Conservation (phyloP, 148 eudicot species). For the Salicornia ramosissima region DNA sequence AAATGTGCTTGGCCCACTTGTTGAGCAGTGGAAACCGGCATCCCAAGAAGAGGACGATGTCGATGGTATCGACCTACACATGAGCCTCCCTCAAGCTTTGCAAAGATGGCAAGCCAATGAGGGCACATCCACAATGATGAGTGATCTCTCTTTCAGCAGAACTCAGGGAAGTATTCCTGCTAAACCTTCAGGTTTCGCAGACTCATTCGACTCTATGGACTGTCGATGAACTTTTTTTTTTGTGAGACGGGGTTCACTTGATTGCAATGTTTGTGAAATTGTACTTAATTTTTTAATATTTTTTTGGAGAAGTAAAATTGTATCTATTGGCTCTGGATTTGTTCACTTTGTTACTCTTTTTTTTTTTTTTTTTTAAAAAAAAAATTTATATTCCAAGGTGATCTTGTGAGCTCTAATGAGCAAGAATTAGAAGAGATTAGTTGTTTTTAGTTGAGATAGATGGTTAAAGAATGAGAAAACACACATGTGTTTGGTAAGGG, state of each 20-base stretch:
- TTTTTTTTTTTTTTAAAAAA: constrained; percentile 1
- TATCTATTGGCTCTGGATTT: constrained; percentile 6
- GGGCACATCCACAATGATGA: constrained; percentile 37
- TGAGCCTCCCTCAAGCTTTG: constrained; percentile 36
- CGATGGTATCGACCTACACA: constrained; percentile 26
- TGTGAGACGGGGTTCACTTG: neutral
- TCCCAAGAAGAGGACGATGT: constrained; percentile 31
- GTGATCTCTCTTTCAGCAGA: constrained; percentile 35
- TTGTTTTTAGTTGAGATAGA: constrained; percentile 20
- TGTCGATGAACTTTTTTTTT: constrained; percentile 33
- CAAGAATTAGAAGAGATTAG: neutral
- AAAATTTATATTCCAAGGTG: constrained; percentile 10
- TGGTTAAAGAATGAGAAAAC: constrained; percentile 21
- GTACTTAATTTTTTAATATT: constrained; percentile 3
- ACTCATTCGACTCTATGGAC: constrained; percentile 43
- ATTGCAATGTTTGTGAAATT: constrained; percentile 19
- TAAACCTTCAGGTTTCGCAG: constrained; percentile 55
- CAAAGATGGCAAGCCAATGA: constrained; percentile 32
- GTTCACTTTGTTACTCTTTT: neutral
- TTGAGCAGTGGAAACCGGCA: constrained; percentile 35
- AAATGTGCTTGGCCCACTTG: constrained; percentile 32
- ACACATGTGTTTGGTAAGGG: constrained; percentile 39
- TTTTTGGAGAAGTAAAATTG: constrained; percentile 9
- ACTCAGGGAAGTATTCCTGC: constrained; percentile 46
- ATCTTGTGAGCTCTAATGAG: constrained; percentile 12